Conservation (phyloP, 1,284 basidiomycete species). For the Cystobasidium slooffiae region DNA sequence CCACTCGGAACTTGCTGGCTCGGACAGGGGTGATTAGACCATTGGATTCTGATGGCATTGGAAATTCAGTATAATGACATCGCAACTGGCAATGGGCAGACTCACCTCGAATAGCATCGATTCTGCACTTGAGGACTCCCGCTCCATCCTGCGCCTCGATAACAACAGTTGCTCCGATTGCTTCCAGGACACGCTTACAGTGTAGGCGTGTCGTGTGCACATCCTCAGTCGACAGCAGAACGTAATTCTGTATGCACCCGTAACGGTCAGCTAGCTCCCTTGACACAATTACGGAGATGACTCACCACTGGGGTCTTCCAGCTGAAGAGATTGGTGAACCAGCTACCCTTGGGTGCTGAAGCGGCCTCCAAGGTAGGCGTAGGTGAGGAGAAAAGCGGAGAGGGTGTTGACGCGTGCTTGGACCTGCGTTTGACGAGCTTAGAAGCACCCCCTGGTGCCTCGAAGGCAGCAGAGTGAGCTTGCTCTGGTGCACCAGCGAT, state of each 20-base stretch:
- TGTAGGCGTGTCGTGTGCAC: slow-evolving; percentile 68
- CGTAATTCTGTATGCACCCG: slow-evolving; percentile 61
- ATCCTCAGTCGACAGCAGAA: slow-evolving; percentile 72
- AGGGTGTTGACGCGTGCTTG: slow-evolving; percentile 24
- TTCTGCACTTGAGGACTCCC: slow-evolving; percentile 68
- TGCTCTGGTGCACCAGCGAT: slow-evolving; percentile 39
- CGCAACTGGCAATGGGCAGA: background rate
- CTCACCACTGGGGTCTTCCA: slow-evolving; percentile 64
- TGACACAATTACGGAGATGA: background rate
- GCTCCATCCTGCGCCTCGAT: slow-evolving; percentile 67
- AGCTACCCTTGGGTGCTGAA: slow-evolving; percentile 66
- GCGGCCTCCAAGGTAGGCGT: slow-evolving; percentile 44
- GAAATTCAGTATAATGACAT: background rate
- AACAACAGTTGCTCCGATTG: slow-evolving; percentile 69
- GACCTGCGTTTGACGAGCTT: slow-evolving; percentile 36
- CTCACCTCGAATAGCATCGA: slow-evolving; percentile 64
- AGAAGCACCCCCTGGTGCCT: slow-evolving; percentile 20
- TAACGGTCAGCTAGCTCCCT: background rate
- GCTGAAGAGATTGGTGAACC: slow-evolving; percentile 88
- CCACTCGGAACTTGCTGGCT: slow-evolving; percentile 73
- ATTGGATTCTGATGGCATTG: slow-evolving; percentile 59
- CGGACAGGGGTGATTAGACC: slow-evolving; percentile 59
- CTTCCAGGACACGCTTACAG: slow-evolving; percentile 68
- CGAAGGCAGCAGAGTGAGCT: slow-evolving; percentile 20
- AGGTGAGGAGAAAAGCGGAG: slow-evolving; percentile 43